Conservation (phyloP, 768 basidiomycete genomes). For the Gloeopeniophorella convolvens region DNA sequence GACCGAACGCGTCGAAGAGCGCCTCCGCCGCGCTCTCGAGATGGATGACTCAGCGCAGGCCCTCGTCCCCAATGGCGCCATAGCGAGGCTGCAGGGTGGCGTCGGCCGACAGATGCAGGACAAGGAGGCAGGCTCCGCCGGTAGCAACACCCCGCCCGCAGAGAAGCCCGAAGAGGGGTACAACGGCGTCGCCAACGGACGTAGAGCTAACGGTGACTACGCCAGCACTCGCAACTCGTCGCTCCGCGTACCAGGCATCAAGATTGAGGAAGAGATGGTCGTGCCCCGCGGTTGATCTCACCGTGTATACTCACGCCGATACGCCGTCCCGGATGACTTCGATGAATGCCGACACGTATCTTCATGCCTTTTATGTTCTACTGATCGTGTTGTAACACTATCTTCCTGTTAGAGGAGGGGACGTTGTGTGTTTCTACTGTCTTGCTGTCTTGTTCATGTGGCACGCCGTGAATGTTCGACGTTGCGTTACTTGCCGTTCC, state of each 20-base stretch:
- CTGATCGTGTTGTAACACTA: not conserved
- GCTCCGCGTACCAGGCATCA: slow-evolving; percentile 16
- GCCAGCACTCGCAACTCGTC: slow-evolving; percentile 1
- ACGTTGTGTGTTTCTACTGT: not conserved
- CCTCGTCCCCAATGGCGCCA: not conserved
- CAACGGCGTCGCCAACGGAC: not conserved
- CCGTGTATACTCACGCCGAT: not conserved
- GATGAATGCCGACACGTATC: not conserved
- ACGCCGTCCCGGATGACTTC: not conserved
- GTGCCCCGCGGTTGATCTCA: slow-evolving; percentile 21
- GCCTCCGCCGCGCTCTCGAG: slow-evolving; percentile 42
- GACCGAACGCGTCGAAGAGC: slow-evolving; percentile 54
- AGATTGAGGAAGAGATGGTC: slow-evolving; percentile 29
- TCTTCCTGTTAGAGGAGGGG: not conserved
- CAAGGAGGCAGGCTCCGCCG: not conserved
- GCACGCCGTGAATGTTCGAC: not conserved
- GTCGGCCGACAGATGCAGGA: not conserved
- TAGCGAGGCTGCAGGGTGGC: slow-evolving; percentile 7
- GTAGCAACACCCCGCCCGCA: not conserved
- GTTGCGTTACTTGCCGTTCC: not conserved
- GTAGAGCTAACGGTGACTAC: not conserved
- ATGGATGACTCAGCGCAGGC: slow-evolving; percentile 23
- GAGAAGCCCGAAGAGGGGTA: not conserved
- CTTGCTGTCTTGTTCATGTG: too few species aligned
- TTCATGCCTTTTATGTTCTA: not conserved